These are phyloP conservation scores for Lizanozyma gosingica DNA, from an alignment of 1,139 yeast species.

Conservation along the genomic window DNA sequence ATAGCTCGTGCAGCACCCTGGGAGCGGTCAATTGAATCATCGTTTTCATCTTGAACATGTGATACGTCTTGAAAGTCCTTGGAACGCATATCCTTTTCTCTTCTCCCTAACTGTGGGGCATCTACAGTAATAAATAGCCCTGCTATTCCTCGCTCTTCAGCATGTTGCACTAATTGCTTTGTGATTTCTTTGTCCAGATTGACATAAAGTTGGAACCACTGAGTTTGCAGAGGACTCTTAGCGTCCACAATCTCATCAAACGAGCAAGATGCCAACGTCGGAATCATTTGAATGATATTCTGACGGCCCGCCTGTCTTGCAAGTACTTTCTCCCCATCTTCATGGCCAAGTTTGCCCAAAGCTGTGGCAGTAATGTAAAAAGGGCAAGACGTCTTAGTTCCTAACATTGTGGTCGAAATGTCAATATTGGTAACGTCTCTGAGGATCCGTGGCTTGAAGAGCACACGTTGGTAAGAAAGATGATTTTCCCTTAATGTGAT, in stretches of 20 bases:
- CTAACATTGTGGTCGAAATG: constrained; percentile 43
- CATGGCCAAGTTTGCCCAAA: constrained; percentile 45
- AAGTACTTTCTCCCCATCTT: constrained; percentile 45
- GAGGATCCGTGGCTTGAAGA: constrained; percentile 73
- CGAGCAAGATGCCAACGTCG: constrained; percentile 46
- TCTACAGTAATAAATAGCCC: constrained; percentile 86
- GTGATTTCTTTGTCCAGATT: constrained; percentile 42
- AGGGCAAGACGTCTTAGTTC: constrained; percentile 40
- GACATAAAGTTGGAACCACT: constrained; percentile 39
- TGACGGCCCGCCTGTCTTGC: constrained; percentile 41
- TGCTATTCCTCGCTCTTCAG: constrained; percentile 66
- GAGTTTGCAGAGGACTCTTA: constrained; percentile 21
- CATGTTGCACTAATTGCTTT: constrained; percentile 51
- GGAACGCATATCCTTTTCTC: constrained; percentile 60
- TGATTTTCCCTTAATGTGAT: constrained; percentile 84
- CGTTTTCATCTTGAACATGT: constrained; percentile 33
- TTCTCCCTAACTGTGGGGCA: constrained; percentile 90
- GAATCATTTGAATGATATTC: constrained; percentile 47
- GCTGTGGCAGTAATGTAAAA: constrained; percentile 55
- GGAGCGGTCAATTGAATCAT: constrained; percentile 23
- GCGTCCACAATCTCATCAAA: constrained; percentile 49
- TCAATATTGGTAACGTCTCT: constrained; percentile 58
- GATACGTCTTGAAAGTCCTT: constrained; percentile 29
- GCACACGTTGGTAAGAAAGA: constrained; percentile 74
- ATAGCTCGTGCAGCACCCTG: constrained; percentile 46